phyloP scores from a whole-genome alignment of 148 eudicot genomes.

The Rhododendron ferrugineum region DNA sequence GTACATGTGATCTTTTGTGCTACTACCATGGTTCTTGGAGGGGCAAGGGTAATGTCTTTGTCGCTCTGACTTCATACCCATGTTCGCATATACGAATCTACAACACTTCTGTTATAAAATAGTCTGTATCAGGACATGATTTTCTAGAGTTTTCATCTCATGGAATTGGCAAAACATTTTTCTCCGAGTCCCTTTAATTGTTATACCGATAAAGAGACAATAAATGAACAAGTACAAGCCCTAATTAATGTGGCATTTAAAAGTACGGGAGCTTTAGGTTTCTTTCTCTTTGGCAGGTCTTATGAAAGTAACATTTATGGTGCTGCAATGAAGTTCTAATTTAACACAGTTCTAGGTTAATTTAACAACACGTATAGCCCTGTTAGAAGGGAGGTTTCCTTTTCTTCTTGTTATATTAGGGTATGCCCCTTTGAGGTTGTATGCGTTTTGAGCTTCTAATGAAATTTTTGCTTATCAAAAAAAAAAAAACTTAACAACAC shows the following conservation, averaged over 20 bases:
- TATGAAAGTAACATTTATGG: not conserved
- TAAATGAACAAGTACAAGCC: not conserved
- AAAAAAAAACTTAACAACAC: not conserved
- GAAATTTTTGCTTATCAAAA: no score
- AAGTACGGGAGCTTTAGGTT: not conserved
- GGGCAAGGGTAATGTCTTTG: conserved; percentile 49
- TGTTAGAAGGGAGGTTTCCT: no score
- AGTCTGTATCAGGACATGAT: not conserved
- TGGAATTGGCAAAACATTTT: not conserved
- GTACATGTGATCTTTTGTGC: conserved; percentile 77
- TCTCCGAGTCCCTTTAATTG: not conserved
- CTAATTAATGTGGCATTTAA: not conserved
- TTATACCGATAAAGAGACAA: not conserved
- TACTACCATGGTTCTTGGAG: conserved; percentile 81
- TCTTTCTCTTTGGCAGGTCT: not conserved
- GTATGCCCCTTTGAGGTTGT: no score
- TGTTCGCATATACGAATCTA: not conserved
- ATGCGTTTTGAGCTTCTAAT: no score
- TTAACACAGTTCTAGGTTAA: not conserved
- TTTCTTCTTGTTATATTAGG: no score
- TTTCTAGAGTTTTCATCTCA: not conserved
- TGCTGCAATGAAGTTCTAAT: not conserved
- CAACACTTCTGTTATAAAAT: not conserved
- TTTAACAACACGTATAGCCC: not conserved
- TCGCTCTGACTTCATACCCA: not conserved